Base-by-base conservation (phyloP, 2,329 filamentous ascomycete genomes). In the Myriosclerotinia curreyana region DNA sequence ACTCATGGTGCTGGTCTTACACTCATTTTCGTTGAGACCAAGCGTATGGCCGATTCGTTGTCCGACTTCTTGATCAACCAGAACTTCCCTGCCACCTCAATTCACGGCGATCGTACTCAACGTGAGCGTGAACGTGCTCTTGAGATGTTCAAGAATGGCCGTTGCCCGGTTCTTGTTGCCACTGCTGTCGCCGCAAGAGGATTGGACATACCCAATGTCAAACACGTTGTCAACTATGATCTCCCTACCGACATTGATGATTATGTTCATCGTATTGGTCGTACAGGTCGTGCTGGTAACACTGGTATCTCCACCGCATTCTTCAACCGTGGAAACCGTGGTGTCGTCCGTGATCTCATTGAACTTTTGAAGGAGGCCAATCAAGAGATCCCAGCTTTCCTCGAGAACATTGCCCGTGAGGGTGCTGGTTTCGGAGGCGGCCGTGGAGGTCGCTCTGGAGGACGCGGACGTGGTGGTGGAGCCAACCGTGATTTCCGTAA, bases 311-410 rank as follows among this genome's bases (percentile, higher is more conserved):
- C 95, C 7, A 99, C 95, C 72, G 95, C 95, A 64, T 99, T 99
- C 85, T 98, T 99, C 89, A 99, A 99, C 86, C 94, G 95, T 76
- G 94, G 94, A 75, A 99, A 99, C 84, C 92, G 95, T 74, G 95
- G 95, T 80, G 92, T 99, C 71, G 95, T 98, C 69, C 90, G 95
- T 71, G 95, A 98, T 73, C 87, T 99, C 67, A 86, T 99, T 72
- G 95, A 99, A n/a, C 87, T 99, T 36, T 86, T 99, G 71, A 98
- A 98, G 84, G 95, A 99, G 79, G 95, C 95, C 71, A 96, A 99
- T 82, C 95, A 99, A 79, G 95, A 99, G 75, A 86, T 98, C 68
- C 95, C 95, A 40, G 77, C 84, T 55, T 99, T 98, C 86, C 84
- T 99, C 66, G 95, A 99, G 84, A 96, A 90, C 75, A 96, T 99